A percentile compares a stretch with the other conserved stretches of the same genome.
phyloP scores from a whole-genome alignment of 495 filamentous ascomycete genomes.

The Aspergillus sclerotiicarbonarius region DNA sequence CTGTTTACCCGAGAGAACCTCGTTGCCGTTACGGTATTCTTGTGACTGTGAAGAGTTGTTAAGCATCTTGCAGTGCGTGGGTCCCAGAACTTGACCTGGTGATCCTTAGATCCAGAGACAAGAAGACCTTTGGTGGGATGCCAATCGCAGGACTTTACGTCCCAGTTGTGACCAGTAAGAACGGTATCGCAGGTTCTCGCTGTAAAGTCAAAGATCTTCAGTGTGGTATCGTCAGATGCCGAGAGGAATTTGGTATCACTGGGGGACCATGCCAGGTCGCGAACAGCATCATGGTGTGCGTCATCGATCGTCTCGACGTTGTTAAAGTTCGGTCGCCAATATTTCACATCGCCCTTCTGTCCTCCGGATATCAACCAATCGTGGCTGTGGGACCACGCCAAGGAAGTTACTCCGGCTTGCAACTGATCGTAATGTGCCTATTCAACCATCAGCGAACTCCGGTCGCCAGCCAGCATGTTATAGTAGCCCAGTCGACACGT shows the following conservation, averaged over 20 bases:
- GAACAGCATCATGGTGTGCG: slow-evolving; percentile 83
- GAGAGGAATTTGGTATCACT: slow-evolving; percentile 95
- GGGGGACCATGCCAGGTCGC: slow-evolving; percentile 89
- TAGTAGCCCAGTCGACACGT: slow-evolving; percentile 17
- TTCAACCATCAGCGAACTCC: slow-evolving; percentile 6
- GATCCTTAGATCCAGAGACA: slow-evolving; percentile 96
- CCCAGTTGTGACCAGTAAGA: slow-evolving; percentile 89
- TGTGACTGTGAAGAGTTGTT: slow-evolving; percentile 95
- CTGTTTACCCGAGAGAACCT: slow-evolving; percentile 80
- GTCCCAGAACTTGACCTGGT: slow-evolving; percentile 97
- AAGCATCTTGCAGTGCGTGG: slow-evolving; percentile 84
- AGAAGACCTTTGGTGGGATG: slow-evolving; percentile 92
- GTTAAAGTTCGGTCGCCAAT: slow-evolving; percentile 99
- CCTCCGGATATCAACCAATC: slow-evolving; percentile 97
- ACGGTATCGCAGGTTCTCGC: slow-evolving; percentile 75
- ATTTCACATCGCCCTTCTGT: slow-evolving; percentile 92
- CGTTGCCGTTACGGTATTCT: slow-evolving; percentile 90
- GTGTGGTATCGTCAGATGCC: slow-evolving; percentile 85
- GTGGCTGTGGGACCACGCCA: slow-evolving; percentile 87
- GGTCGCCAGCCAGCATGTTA: background rate
- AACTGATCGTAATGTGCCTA: slow-evolving; percentile 77
- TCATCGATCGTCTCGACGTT: slow-evolving; percentile 93
- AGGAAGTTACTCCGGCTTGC: slow-evolving; percentile 76
- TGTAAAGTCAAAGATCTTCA: slow-evolving; percentile 98
- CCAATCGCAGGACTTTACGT: slow-evolving; percentile 95